Evolutionary conservation across 2,329 filamentous ascomycete species (phyloP).

Genomic region (Westerdykella sp.): DNA sequence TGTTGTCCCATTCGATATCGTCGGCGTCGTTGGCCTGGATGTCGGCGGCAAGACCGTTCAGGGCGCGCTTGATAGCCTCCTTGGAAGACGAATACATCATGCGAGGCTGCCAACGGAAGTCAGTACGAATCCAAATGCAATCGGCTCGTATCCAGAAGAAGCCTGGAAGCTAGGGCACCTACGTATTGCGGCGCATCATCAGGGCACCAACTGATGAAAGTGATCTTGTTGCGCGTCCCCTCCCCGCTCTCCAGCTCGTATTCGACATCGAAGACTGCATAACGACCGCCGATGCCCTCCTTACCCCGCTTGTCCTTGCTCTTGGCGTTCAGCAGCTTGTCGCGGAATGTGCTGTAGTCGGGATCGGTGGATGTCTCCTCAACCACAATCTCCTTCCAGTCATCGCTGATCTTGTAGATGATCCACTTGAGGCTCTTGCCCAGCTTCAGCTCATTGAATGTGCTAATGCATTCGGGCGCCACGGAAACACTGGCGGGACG

Average conservation of each 20-base stretch:
- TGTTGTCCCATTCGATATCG: conserved; percentile 71
- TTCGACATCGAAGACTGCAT: conserved; percentile 80
- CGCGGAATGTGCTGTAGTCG: conserved; percentile 68
- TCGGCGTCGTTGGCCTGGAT: conserved; percentile 79
- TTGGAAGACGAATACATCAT: conserved; percentile 90
- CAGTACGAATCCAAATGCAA: conserved; percentile 3
- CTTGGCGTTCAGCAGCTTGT: conserved; percentile 68
- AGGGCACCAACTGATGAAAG: conserved; percentile 28
- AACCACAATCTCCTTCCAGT: conserved; percentile 75
- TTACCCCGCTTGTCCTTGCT: conserved; percentile 61
- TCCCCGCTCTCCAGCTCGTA: conserved; percentile 67
- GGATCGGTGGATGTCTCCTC: conserved; percentile 62
- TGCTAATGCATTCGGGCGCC: conserved; percentile 60
- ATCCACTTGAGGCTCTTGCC: conserved; percentile 73
- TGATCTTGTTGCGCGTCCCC: conserved; percentile 57
- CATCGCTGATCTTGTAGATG: conserved; percentile 80
- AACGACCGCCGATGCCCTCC: conserved; percentile 60
- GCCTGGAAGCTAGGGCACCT: conserved; percentile 29
- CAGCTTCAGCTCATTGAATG: conserved; percentile 79
- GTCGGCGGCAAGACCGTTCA: conserved; percentile 69
- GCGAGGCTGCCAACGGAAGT: conserved; percentile 56
- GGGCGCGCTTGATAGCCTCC: conserved; percentile 72
- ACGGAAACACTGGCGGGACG: conserved; percentile 58
- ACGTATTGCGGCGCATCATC: conserved; percentile 74
- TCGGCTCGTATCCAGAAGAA: neutral